phyloP scores from a whole-genome alignment of 805 yeast species.

The Nakazawaea wickerhamii region DNA sequence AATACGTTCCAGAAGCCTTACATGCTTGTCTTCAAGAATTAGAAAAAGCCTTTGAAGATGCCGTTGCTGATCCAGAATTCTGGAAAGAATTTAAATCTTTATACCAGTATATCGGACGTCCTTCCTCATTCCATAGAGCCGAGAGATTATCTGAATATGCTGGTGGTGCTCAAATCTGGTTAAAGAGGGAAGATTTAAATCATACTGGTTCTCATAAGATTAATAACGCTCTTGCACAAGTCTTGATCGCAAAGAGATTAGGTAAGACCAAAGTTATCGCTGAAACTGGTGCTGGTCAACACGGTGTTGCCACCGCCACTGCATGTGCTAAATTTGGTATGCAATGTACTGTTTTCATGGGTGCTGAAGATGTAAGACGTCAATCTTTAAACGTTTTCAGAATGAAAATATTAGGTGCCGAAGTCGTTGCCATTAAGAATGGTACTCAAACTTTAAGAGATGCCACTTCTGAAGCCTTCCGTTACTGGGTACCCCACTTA shows the following conservation, averaged over 20 bases:
- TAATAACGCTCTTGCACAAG: constrained; percentile 81
- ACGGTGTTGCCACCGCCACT: constrained; percentile 90
- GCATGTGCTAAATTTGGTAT: constrained; percentile 92
- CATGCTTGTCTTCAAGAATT: constrained; percentile 87
- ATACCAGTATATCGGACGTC: constrained; percentile 94
- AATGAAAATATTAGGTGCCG: constrained; percentile 94
- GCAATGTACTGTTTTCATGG: constrained; percentile 94
- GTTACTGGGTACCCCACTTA: constrained; percentile 90
- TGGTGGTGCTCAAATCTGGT: constrained; percentile 96
- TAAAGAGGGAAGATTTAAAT: constrained; percentile 93
- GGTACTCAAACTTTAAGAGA: constrained; percentile 97
- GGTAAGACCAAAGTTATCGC: constrained; percentile 78
- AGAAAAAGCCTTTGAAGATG: constrained; percentile 81
- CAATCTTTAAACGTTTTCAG: constrained; percentile 98
- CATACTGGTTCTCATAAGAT: constrained; percentile 89
- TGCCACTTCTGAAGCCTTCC: constrained; percentile 95
- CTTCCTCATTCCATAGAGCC: constrained; percentile 87
- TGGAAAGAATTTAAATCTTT: constrained; percentile 88
- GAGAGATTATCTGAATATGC: constrained; percentile 83
- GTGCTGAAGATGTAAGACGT: constrained; percentile 98
- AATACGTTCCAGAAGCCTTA: constrained; percentile 95
- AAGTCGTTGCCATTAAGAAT: constrained; percentile 85
- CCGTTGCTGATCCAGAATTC: constrained; percentile 83
- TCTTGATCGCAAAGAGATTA: constrained; percentile 68
- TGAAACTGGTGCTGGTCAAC: constrained; percentile 93